Evolutionary conservation across 2,329 filamentous ascomycete genomes (phyloP).

Genomic region (Aspergillus aculeatinus): DNA sequence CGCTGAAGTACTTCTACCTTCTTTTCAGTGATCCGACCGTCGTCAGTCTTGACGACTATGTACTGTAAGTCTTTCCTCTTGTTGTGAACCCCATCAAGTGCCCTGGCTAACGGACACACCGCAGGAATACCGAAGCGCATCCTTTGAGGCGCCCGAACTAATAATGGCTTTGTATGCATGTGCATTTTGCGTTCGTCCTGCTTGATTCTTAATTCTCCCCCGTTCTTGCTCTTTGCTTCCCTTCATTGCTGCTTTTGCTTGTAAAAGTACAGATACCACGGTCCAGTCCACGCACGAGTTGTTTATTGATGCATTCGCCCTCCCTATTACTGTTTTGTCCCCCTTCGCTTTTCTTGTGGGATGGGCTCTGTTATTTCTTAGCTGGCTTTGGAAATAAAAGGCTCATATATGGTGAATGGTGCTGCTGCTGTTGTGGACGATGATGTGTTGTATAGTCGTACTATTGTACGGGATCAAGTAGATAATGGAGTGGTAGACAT

Average conservation of each 20-base stretch:
- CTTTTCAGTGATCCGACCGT: conserved; percentile 46
- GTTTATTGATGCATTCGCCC: conserved; percentile 2
- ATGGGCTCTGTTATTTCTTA: conserved; percentile 7
- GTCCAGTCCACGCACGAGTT: conserved; percentile 6
- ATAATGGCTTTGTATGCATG: conserved; percentile 14
- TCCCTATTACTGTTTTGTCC: neutral
- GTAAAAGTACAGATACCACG: conserved; percentile 10
- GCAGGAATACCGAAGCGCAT: conserved; percentile 44
- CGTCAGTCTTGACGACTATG: conserved; percentile 48
- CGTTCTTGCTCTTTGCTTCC: neutral
- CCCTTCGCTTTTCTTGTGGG: neutral
- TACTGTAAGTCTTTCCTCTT: conserved; percentile 38
- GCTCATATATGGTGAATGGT: conserved; percentile 2
- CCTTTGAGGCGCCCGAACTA: conserved; percentile 38
- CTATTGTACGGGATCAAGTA: neutral
- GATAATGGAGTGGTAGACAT: neutral
- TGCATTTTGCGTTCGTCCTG: conserved; percentile 5
- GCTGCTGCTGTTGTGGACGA: neutral
- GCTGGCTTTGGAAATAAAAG: conserved; percentile 9
- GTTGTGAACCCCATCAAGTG: neutral
- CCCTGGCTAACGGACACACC: conserved; percentile 4
- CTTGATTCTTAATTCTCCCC: neutral
- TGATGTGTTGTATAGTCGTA: neutral
- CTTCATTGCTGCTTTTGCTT: neutral
- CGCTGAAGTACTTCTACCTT: conserved; percentile 50